Evolutionary conservation across 768 basidiomycete genomes (phyloP).

Genomic region (Multifurca ochricompacta): DNA sequence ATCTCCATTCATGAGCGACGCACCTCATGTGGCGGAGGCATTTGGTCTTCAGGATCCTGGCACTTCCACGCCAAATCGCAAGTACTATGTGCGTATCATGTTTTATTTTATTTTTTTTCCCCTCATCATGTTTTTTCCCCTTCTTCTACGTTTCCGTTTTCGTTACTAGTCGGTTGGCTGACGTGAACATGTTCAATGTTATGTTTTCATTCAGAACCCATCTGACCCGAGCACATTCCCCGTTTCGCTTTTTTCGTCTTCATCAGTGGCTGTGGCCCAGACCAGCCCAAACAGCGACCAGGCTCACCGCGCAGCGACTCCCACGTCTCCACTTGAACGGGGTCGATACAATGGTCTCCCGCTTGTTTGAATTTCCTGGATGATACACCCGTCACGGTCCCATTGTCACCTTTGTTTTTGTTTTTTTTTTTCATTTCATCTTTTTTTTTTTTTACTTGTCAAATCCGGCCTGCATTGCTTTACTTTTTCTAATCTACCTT

Average conservation of each 20-base stretch:
- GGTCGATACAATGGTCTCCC: neutral
- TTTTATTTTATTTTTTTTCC: neutral
- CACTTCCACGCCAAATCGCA: neutral
- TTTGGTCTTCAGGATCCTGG: neutral
- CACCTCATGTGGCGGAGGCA: neutral
- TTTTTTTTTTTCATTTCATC: constrained; percentile 15
- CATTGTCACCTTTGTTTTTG: neutral
- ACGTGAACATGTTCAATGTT: neutral
- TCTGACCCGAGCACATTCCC: constrained; percentile 5
- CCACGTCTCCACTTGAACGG: neutral
- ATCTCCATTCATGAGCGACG: neutral
- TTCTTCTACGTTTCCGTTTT: neutral
- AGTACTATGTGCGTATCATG: constrained; percentile 1
- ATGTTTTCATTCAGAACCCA: neutral
- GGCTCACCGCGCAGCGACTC: neutral
- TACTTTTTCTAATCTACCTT: no score
- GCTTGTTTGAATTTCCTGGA: neutral
- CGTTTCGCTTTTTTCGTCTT: neutral
- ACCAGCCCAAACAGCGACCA: neutral
- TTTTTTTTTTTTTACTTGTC: no score
- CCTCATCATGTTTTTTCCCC: no score
- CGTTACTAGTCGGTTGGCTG: neutral
- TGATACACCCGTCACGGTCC: neutral
- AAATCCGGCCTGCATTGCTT: no score
- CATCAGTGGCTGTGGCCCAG: neutral